Evolutionary conservation across 2,329 filamentous ascomycete genomes (phyloP), one percentile per base, ranked within the genome.

Genomic region (Ophiostoma angusticollis): DNA sequence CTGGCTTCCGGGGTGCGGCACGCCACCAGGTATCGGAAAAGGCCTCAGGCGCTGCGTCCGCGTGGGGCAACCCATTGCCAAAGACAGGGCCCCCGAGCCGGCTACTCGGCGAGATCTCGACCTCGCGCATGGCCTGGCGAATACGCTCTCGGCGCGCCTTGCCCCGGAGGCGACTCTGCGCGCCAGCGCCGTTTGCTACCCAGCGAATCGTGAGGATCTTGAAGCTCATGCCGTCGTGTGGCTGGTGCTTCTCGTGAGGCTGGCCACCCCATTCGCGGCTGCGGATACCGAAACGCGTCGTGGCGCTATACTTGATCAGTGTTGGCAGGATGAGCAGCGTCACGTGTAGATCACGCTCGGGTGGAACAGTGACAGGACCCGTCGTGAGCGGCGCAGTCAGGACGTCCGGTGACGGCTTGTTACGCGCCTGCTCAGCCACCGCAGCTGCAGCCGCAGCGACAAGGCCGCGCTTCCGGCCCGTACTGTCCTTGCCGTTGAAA

Each of bases 191-290:
- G 46, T 75, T 71, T 46, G 84, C 79, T 0, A 95, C 83, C 78
- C 87, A 96, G 37, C 85, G 77, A 9, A 94, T 72, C 37, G 77
- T 75, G 45, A 78, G 68, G 34, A 98, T 74, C 69, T 82, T 85
- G 59, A 84, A 96, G 55, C 86, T 94, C 57, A 94, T 73, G 3
- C 87, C 87, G 49, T 93, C 86, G 53, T 95, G 86, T 8, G 47
- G 37, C 21, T 53, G 46, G 19, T 50, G 52, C 32, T 38, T 18
- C 8, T 38, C 41, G 41, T 43, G 30, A 8, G 36, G 37, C 14
- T 37, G 39, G 12, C 67, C 52, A 5, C 76, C 80, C 68, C 86
- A 95, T 43, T 80, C 75, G 21, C 86, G 76, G 47, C 84, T 93
- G 49, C 77, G 78, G 41, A 98, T 73, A 3, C 89, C 89, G 52